phyloP scores from a whole-genome alignment of 2,329 filamentous ascomycete genomes.

The Lasiodiplodia sp. region DNA sequence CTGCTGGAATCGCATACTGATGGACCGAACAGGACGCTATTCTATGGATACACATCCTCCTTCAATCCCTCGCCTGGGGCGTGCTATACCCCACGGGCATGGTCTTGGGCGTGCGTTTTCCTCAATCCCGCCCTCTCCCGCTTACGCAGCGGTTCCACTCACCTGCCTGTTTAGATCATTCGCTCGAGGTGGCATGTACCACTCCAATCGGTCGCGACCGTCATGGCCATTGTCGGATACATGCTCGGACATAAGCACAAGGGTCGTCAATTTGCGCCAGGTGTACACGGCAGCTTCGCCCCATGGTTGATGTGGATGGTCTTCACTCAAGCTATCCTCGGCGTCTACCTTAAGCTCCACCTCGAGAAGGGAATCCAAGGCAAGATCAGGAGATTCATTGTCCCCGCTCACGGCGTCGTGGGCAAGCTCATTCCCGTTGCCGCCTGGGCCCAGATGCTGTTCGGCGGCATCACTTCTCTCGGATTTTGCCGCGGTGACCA shows the following conservation, averaged over 20 bases:
- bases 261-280: constrained; percentile 82
- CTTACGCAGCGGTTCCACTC: constrained; percentile 2
- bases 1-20: constrained; percentile 32
- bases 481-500: constrained; percentile 95
- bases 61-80: constrained; percentile 88
- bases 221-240: constrained; percentile 82
- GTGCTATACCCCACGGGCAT: constrained; percentile 93
- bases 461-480: constrained; percentile 89
- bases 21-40: constrained; percentile 68
- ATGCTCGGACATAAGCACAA: constrained; percentile 91
- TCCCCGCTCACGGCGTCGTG: constrained; percentile 77
- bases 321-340: constrained; percentile 77
- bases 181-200: constrained; percentile 96
- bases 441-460: constrained; percentile 92
- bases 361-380: constrained; percentile 84
- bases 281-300: constrained; percentile 84
- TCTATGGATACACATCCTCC: constrained; percentile 92
- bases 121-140: background rate
- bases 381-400: constrained; percentile 74
- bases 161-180: constrained; percentile 67
- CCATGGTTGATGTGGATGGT: constrained; percentile 82
- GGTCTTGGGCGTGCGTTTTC: constrained; percentile 80
- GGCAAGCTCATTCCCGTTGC: constrained; percentile 88
- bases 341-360: constrained; percentile 88
- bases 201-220: constrained; percentile 76